These are phyloP conservation scores for Coemansia sp. DNA, from an alignment of 192 early-diverging fungal species.

Conservation along the genomic window DNA sequence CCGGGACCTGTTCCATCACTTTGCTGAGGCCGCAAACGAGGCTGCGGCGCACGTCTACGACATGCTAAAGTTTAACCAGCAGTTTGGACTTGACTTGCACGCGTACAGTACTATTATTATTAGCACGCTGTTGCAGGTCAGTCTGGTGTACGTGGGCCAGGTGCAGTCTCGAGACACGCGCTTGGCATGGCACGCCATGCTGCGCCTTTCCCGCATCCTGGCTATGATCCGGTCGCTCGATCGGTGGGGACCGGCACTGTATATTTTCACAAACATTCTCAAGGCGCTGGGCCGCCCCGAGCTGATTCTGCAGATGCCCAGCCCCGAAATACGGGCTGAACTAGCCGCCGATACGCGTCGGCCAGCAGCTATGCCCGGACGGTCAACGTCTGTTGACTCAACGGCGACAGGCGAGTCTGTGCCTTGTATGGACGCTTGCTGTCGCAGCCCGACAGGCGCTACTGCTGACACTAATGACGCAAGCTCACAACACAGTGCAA, in stretches of 20 bases:
- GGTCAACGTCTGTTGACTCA: conserved; percentile 34
- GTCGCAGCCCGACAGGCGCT: not conserved
- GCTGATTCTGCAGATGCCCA: conserved; percentile 36
- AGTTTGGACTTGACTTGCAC: conserved; percentile 50
- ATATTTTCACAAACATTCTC: conserved; percentile 54
- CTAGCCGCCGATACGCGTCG: conserved; percentile 27
- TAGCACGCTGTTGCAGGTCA: conserved; percentile 42
- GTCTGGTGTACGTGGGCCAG: conserved; percentile 47
- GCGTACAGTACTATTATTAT: conserved; percentile 40
- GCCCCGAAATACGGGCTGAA: conserved; percentile 35
- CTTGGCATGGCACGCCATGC: conserved; percentile 49
- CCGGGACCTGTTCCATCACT: conserved; percentile 24
- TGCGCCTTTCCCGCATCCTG: conserved; percentile 48
- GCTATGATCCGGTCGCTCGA: conserved; percentile 51
- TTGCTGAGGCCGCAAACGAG: conserved; percentile 18
- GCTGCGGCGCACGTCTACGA: conserved; percentile 37
- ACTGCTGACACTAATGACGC: conserved; percentile 1
- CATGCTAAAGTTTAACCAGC: conserved; percentile 49
- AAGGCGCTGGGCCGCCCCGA: conserved; percentile 52
- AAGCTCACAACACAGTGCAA: not conserved
- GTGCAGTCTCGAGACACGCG: conserved; percentile 40
- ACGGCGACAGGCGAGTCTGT: conserved; percentile 18
- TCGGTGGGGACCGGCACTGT: conserved; percentile 50
- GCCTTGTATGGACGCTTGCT: conserved; percentile 24
- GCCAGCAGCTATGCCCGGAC: conserved; percentile 9